phyloP scores from a whole-genome alignment of 2,329 filamentous ascomycete genomes.

The Alternaria sp. region DNA sequence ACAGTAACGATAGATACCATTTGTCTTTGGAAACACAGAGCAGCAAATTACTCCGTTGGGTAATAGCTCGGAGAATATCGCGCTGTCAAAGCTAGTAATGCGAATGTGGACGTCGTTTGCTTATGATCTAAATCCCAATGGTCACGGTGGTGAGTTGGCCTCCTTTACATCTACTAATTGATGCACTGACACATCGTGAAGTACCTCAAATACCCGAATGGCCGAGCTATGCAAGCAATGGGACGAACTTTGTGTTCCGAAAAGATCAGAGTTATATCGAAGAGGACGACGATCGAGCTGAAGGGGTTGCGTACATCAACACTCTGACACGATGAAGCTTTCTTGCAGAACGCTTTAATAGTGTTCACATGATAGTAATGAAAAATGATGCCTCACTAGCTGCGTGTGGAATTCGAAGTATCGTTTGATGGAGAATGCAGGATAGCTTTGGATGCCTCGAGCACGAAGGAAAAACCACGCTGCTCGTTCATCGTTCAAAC shows the following conservation, averaged over 20 bases:
- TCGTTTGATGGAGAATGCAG: background rate
- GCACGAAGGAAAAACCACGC: no score
- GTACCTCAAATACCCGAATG: slow-evolving; percentile 24
- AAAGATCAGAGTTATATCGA: slow-evolving; percentile 39
- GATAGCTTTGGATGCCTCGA: background rate
- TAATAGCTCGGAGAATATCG: slow-evolving; percentile 30
- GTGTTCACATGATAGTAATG: background rate
- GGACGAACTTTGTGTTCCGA: slow-evolving; percentile 40
- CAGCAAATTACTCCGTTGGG: slow-evolving; percentile 40
- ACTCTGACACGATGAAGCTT: slow-evolving; percentile 25
- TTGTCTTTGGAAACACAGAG: slow-evolving; percentile 40
- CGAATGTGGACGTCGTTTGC: slow-evolving; percentile 45
- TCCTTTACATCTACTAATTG: no score
- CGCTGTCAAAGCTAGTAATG: slow-evolving; percentile 35
- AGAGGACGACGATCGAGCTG: slow-evolving; percentile 27
- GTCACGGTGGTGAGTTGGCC: slow-evolving; percentile 29
- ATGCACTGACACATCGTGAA: slow-evolving; percentile 6
- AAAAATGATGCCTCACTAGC: background rate
- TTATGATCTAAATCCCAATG: slow-evolving; percentile 41
- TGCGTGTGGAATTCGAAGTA: background rate
- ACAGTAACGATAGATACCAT: slow-evolving; percentile 32
- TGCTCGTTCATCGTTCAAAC: no score
- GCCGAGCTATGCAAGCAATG: slow-evolving; percentile 29
- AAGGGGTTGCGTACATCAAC: slow-evolving; percentile 38
- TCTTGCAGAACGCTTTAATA: background rate